Evolutionary conservation across 2,329 filamentous ascomycete species (phyloP), one percentile per base, ranked within the genome.

Genomic region (Penicillium sp.): DNA sequence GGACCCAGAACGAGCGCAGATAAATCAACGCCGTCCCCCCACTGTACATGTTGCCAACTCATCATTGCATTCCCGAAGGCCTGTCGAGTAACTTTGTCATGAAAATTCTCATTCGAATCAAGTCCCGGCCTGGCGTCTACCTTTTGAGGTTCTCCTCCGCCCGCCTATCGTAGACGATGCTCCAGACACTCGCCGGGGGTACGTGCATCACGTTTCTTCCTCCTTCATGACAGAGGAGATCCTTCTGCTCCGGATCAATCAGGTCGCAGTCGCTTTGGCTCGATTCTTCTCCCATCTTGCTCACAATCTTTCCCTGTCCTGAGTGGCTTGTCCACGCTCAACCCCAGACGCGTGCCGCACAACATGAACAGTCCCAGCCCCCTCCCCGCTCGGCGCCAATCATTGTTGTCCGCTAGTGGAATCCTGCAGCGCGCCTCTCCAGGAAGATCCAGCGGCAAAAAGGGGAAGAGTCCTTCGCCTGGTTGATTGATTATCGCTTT

Each of bases 11-110:
- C 40, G 40, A 42, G 57, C 58, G 51, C 61, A 59, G 57, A 65
- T 66, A 57, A 59, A 63, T 35, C 37, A 61, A 60, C 58, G 60
- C 54, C 55, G 49, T 78, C 76, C 81, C 76, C 81, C 79, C 76
- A 75, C 76, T 64, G 61, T 68, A 59, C 52, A 42, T 30, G 52
- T 78, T 90, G 88, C 87, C 88, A 90, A 85, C 88, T 87, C 88
- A 90, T 89, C 87, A 86, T 78, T 89, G 87, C 88, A 88, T 90
- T 83, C 83, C 51, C n/a, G 81, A 74, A 73, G 76, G 73, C 68
- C 69, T 72, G 69, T 75, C 72, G 71, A 67, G 62, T 66, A 69
- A 68, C 61, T 67, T 63, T 59, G 57, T 51, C 42, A 37, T 42
- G 52, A 6, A 33, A 46, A 14, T 37, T 14, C 42, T 26, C 10